Conservation (phyloP, 768 basidiomycete genomes). For the Russula ochroleuca region DNA sequence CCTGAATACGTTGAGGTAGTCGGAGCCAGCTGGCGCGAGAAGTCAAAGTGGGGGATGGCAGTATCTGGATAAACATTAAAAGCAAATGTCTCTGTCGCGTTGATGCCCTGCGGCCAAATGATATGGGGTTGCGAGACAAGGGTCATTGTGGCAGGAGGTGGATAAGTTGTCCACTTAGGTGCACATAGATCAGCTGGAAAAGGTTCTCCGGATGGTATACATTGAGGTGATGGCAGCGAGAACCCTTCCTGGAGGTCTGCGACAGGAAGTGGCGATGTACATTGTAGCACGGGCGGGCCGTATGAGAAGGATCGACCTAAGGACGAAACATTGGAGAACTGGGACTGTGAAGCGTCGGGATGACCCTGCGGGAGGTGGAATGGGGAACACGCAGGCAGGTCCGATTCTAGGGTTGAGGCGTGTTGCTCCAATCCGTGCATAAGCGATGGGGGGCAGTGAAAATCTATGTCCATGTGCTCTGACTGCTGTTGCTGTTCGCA, state of each 20-base stretch:
- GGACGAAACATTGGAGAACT: background rate
- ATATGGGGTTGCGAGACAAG: background rate
- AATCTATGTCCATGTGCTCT: background rate
- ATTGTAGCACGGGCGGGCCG: background rate
- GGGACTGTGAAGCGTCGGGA: background rate
- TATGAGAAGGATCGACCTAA: background rate
- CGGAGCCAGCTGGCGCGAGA: background rate
- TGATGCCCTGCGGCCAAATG: background rate
- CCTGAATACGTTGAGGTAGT: background rate
- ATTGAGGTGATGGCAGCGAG: background rate
- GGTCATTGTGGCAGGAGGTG: background rate
- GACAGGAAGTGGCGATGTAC: background rate
- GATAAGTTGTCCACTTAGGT: background rate
- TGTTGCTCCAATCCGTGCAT: background rate
- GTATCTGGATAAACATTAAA: constrained; percentile 3
- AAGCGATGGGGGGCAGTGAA: background rate
- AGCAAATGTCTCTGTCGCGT: background rate
- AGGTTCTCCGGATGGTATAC: background rate
- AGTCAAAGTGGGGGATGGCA: background rate
- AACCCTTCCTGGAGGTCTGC: background rate
- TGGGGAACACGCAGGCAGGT: background rate
- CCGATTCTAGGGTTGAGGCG: background rate
- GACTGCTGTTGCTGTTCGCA: background rate
- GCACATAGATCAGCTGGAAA: background rate
- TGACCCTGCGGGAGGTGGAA: background rate